These are phyloP conservation scores for Polytolypa hystricis DNA, from an alignment of 2,329 filamentous ascomycete species.

Conservation along the genomic window DNA sequence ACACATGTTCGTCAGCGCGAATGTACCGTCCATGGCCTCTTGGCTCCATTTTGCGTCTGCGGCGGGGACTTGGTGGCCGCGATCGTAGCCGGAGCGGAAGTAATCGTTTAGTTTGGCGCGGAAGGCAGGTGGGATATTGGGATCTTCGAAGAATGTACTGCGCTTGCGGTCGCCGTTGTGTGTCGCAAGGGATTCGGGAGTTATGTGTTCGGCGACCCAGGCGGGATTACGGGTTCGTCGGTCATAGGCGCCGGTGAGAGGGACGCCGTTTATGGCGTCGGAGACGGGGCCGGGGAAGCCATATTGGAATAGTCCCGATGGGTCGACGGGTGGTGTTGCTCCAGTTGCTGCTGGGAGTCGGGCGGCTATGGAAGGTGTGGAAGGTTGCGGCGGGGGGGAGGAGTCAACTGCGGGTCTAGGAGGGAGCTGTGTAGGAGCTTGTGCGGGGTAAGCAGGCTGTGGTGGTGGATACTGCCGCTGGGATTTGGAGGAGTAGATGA, in stretches of 20 bases:
- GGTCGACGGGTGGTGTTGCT: slow-evolving; percentile 49
- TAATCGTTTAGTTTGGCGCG: slow-evolving; percentile 88
- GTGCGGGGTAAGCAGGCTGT: slow-evolving; percentile 24
- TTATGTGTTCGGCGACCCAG: slow-evolving; percentile 97
- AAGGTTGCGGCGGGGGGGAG: slow-evolving; percentile 13
- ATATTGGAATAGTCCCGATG: slow-evolving; percentile 67
- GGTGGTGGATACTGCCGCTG: slow-evolving; percentile 34
- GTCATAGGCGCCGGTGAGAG: slow-evolving; percentile 80
- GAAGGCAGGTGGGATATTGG: slow-evolving; percentile 69
- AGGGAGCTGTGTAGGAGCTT: slow-evolving; percentile 20
- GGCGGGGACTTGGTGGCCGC: slow-evolving; percentile 92
- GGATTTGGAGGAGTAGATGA: slow-evolving; percentile 54
- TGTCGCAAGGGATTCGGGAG: slow-evolving; percentile 63
- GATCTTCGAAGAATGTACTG: slow-evolving; percentile 74
- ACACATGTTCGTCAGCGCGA: slow-evolving; percentile 91
- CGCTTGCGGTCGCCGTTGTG: slow-evolving; percentile 74
- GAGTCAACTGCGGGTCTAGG: slow-evolving; percentile 18
- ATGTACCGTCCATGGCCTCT: slow-evolving; percentile 87
- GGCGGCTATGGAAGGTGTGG: slow-evolving; percentile 22
- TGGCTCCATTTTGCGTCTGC: slow-evolving; percentile 96
- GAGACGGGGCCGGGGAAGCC: slow-evolving; percentile 85
- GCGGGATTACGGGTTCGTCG: slow-evolving; percentile 80
- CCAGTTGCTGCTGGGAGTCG: slow-evolving; percentile 19
- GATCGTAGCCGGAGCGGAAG: slow-evolving; percentile 85
- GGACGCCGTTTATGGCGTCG: slow-evolving; percentile 65